phyloP scores from a whole-genome alignment of 2,329 filamentous ascomycete species.

The Blumeria graminis region DNA sequence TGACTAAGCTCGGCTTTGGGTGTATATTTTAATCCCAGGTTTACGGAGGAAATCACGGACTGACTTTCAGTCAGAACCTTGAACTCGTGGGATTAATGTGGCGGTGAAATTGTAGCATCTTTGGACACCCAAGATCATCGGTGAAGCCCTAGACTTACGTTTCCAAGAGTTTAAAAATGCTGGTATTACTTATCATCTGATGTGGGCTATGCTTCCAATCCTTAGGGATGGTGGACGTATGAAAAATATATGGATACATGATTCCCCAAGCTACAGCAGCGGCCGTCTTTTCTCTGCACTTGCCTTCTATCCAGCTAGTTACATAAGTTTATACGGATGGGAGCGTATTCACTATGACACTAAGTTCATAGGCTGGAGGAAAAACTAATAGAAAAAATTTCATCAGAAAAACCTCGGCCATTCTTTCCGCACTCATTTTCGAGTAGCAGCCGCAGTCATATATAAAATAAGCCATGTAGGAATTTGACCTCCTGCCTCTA shows the following conservation, averaged over 20 bases:
- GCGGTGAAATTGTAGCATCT: too few relatives aligned
- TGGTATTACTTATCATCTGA: background rate
- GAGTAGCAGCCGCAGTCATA: background rate
- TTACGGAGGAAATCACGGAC: too few relatives aligned
- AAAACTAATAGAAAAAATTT: background rate
- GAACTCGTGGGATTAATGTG: too few relatives aligned
- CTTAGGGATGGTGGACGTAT: background rate
- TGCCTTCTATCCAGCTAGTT: background rate
- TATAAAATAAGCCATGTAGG: background rate
- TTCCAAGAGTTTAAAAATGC: background rate
- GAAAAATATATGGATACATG: background rate
- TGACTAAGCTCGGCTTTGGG: too few relatives aligned
- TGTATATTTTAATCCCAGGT: too few relatives aligned
- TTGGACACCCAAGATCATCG: too few relatives aligned
- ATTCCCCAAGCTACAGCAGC: background rate
- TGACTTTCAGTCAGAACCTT: too few relatives aligned
- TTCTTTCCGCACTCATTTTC: background rate
- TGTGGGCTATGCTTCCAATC: background rate
- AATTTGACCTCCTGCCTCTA: background rate
- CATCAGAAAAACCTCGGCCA: background rate
- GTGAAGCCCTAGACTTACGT: too few relatives aligned
- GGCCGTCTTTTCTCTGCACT: background rate
- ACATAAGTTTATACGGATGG: background rate
- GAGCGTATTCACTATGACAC: background rate
- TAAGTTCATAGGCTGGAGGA: background rate